A percentile compares a stretch with the other conserved stretches of the same genome.
Evolutionary conservation across 2,329 filamentous ascomycete species (phyloP).

Genomic region (Thielaviopsis punctulata): DNA sequence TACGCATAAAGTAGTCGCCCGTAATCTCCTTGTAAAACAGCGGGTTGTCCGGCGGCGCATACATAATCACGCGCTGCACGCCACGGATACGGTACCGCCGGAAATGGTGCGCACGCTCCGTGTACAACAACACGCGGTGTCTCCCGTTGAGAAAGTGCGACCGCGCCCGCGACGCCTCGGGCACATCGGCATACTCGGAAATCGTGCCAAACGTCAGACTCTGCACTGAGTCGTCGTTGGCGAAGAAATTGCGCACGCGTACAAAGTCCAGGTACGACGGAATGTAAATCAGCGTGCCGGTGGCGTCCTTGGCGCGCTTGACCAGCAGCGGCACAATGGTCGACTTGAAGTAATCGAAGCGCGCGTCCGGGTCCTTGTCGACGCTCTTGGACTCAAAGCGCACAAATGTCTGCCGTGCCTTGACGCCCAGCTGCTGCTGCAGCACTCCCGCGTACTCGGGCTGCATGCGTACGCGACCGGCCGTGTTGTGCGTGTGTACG

Average conservation of each 20-base stretch:
- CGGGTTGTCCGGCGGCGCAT: slow-evolving; percentile 78
- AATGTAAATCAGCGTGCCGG: slow-evolving; percentile 71
- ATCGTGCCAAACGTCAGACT: slow-evolving; percentile 57
- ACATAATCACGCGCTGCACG: slow-evolving; percentile 72
- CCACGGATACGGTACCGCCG: slow-evolving; percentile 70
- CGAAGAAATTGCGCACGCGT: slow-evolving; percentile 79
- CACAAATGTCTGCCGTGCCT: slow-evolving; percentile 74
- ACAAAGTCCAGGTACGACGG: slow-evolving; percentile 93
- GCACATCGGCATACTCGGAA: slow-evolving; percentile 68
- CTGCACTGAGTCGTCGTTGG: slow-evolving; percentile 43
- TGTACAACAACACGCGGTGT: slow-evolving; percentile 74
- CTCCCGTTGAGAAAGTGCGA: slow-evolving; percentile 75
- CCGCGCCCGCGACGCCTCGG: slow-evolving; percentile 66
- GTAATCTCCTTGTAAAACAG: slow-evolving; percentile 63
- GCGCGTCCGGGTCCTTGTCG: slow-evolving; percentile 61
- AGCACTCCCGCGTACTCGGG: slow-evolving; percentile 51
- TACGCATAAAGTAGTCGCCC: slow-evolving; percentile 46
- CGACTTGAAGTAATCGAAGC: slow-evolving; percentile 81
- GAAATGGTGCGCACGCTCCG: slow-evolving; percentile 93
- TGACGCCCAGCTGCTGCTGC: slow-evolving; percentile 52
- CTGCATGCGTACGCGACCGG: slow-evolving; percentile 60
- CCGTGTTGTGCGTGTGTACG: slow-evolving; percentile 59
- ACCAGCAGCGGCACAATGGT: slow-evolving; percentile 61
- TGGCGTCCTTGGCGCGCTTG: slow-evolving; percentile 45
- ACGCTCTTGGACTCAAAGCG: slow-evolving; percentile 49